These are phyloP conservation scores for Inosperma sp. DNA, from an alignment of 768 basidiomycete species.

Conservation along the genomic window DNA sequence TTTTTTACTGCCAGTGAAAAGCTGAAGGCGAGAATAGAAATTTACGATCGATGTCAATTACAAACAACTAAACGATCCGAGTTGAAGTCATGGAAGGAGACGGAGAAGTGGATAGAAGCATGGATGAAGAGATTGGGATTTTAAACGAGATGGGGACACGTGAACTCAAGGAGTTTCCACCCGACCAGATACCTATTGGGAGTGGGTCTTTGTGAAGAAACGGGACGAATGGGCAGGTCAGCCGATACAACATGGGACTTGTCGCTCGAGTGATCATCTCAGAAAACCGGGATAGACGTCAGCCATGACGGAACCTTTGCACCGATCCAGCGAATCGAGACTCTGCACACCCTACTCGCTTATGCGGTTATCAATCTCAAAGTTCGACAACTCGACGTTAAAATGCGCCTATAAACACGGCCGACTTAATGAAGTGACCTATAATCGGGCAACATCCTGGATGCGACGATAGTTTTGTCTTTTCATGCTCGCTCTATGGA, in stretches of 20 bases:
- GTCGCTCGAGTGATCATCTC: slow-evolving; percentile 34
- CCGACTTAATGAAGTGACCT: slow-evolving; percentile 30
- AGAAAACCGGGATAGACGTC: slow-evolving; percentile 37
- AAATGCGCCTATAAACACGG: slow-evolving; percentile 32
- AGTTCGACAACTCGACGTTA: slow-evolving; percentile 40
- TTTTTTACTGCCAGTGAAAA: too few species aligned
- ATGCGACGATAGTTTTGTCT: slow-evolving; percentile 24
- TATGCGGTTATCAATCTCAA: slow-evolving; percentile 31
- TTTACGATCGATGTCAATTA: too few species aligned
- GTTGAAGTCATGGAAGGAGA: too few species aligned
- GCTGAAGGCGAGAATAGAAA: too few species aligned
- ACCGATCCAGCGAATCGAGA: slow-evolving; percentile 28
- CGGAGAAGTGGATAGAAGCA: slow-evolving; percentile 18
- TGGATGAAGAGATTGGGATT: slow-evolving; percentile 23
- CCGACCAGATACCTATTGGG: slow-evolving; percentile 20
- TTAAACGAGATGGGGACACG: slow-evolving; percentile 28
- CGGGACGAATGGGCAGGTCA: slow-evolving; percentile 29
- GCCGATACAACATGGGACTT: slow-evolving; percentile 30
- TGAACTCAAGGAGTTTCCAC: slow-evolving; percentile 21
- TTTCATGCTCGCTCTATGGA: slow-evolving; percentile 35
- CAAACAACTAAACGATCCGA: too few species aligned
- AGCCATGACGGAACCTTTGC: slow-evolving; percentile 25
- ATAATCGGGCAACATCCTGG: slow-evolving; percentile 36
- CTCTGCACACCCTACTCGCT: slow-evolving; percentile 29
- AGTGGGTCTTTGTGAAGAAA: slow-evolving; percentile 36